A percentile compares a stretch with the other conserved stretches of the same genome.
These are phyloP conservation scores for Acidomyces sp. DNA, from an alignment of 495 filamentous ascomycete species.

Conservation along the genomic window DNA sequence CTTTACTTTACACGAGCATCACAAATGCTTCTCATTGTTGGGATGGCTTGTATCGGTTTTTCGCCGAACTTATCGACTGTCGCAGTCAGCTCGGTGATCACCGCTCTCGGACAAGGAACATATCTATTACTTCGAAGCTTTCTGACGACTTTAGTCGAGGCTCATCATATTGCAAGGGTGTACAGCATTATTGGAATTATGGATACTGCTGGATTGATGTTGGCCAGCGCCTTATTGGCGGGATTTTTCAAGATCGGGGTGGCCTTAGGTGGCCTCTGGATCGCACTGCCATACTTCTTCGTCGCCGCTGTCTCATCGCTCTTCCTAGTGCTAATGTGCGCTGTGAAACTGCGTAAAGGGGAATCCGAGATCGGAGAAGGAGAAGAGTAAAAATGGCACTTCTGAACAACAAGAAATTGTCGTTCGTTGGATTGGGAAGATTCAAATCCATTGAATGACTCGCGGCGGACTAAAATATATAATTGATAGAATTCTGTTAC, in stretches of 20 bases:
- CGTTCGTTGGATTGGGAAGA: too few species aligned
- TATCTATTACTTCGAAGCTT: conserved; percentile 31
- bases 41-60: conserved; percentile 33
- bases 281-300: conserved; percentile 17
- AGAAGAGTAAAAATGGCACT: too few species aligned
- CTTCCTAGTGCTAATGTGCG: conserved; percentile 4
- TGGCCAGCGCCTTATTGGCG: conserved; percentile 41
- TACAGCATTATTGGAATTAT: conserved; percentile 45
- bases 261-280: conserved; percentile 37
- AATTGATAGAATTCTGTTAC: conserved; percentile 19
- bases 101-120: conserved; percentile 12
- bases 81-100: conserved; percentile 12
- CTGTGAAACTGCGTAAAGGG: conserved; percentile 6
- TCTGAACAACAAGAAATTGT: too few species aligned
- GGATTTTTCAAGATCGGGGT: conserved; percentile 41
- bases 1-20: conserved; percentile 39
- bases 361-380: conserved; percentile 9
- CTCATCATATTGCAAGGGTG: conserved; percentile 41
- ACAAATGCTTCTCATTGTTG: conserved; percentile 40
- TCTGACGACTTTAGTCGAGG: conserved; percentile 39
- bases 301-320: background rate
- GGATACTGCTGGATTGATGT: conserved; percentile 42
- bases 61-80: conserved; percentile 14
- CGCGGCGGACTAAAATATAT: too few species aligned
- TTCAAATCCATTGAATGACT: too few species aligned